Percentiles rank a stretch among this genome's conserved stretches.
Evolutionary conservation across 371 early-diverging fungal genomes (phyloP).

Genomic region (Batrachochytrium dendrobatidis): DNA sequence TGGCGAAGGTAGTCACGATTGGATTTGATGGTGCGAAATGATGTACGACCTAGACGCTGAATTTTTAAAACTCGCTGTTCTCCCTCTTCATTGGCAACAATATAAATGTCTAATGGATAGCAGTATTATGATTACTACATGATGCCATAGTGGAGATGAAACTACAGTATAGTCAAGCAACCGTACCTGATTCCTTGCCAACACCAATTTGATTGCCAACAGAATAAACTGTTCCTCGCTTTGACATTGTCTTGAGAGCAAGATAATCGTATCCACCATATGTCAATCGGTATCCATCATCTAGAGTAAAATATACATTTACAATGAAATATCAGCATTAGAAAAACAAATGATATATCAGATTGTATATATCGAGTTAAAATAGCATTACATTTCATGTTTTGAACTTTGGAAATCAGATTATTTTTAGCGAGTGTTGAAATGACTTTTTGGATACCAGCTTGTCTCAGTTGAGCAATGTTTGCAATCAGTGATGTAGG

Average conservation of each 20-base stretch:
- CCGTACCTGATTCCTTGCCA: constrained; percentile 91
- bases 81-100: constrained; percentile 89
- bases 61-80: constrained; percentile 83
- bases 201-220: constrained; percentile 99
- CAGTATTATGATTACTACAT: neutral
- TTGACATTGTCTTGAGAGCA: constrained; percentile 89
- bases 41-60: constrained; percentile 93
- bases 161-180: no score
- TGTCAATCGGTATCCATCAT: constrained; percentile 95
- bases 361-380: no score
- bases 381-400: constrained; percentile 62
- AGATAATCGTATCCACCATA: constrained; percentile 99
- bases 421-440: constrained; percentile 79
- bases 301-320: constrained; percentile 28
- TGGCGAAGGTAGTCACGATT: constrained; percentile 94
- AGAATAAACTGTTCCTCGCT: constrained; percentile 80
- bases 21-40: constrained; percentile 96
- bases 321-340: constrained; percentile 1
- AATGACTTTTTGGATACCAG: constrained; percentile 77
- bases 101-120: constrained; percentile 68
- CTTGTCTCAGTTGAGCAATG: constrained; percentile 80
- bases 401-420: constrained; percentile 79
- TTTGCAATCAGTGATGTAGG: constrained; percentile 80
- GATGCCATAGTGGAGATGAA: no score
- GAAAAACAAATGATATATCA: no score